Conservation (phyloP, 2,329 filamentous ascomycete species). For the Pseudocercospora fuligena region DNA sequence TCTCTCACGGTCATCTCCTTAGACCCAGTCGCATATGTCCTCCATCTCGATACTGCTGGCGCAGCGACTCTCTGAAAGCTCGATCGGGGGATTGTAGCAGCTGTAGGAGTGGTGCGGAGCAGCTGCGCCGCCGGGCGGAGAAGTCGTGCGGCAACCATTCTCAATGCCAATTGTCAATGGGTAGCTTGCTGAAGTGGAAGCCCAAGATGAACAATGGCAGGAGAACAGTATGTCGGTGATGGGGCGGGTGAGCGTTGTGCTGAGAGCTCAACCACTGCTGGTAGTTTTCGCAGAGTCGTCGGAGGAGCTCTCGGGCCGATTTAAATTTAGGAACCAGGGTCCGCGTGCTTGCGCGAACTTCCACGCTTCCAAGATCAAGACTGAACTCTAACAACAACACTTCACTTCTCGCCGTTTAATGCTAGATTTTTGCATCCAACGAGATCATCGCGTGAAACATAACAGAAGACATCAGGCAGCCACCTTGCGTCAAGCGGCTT, state of each 20-base stretch:
- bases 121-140: constrained; percentile 68
- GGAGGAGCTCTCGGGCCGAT: constrained; percentile 4
- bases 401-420: not conserved
- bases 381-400: constrained; percentile 9
- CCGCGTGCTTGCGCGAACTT: not conserved
- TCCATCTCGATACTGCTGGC: constrained; percentile 52
- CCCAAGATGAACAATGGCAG: constrained; percentile 8
- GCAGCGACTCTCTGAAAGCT: constrained; percentile 56
- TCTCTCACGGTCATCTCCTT: constrained; percentile 98
- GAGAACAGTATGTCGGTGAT: constrained; percentile 5
- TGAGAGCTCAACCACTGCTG: constrained; percentile 14
- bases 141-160: constrained; percentile 65
- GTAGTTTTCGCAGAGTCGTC: not conserved
- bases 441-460: not conserved
- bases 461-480: not conserved
- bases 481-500: not conserved
- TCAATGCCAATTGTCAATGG: constrained; percentile 18
- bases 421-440: not conserved
- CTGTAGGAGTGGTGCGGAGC: constrained; percentile 60
- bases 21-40: constrained; percentile 66
- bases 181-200: not conserved
- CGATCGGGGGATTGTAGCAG: constrained; percentile 54
- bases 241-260: constrained; percentile 10
- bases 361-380: constrained; percentile 8
- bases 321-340: not conserved